These are phyloP conservation scores for Echria macrotheca DNA, from an alignment of 495 filamentous ascomycete genomes.

Conservation along the genomic window DNA sequence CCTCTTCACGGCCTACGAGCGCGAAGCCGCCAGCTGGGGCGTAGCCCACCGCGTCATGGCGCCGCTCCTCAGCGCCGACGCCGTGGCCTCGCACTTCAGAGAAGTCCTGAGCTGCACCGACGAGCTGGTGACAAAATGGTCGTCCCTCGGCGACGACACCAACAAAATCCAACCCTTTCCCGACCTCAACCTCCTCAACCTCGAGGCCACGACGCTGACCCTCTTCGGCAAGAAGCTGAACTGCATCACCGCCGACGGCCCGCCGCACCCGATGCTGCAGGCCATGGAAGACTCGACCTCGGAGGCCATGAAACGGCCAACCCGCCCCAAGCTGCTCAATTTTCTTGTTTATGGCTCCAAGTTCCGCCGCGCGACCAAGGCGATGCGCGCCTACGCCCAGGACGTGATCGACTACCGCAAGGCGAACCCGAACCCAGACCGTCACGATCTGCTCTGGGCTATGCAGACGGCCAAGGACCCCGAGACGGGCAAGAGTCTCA, in stretches of 20 bases:
- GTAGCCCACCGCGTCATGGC: constrained; percentile 66
- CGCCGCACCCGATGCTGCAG: constrained; percentile 56
- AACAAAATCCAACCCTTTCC: constrained; percentile 50
- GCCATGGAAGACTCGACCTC: constrained; percentile 61
- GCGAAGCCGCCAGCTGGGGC: constrained; percentile 63
- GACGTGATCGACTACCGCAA: constrained; percentile 56
- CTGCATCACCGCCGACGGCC: constrained; percentile 53
- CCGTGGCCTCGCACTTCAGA: constrained; percentile 56
- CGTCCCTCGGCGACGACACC: constrained; percentile 44
- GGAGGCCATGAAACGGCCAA: constrained; percentile 51
- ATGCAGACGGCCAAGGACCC: constrained; percentile 62
- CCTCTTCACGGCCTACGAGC: constrained; percentile 62
- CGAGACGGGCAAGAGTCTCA: constrained; percentile 54
- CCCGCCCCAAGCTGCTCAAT: constrained; percentile 51
- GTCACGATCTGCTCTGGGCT: constrained; percentile 63
- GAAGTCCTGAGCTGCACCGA: constrained; percentile 61
- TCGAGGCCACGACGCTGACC: constrained; percentile 61
- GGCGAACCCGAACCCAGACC: constrained; percentile 48
- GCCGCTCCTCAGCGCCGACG: constrained; percentile 59
- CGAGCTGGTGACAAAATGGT: constrained; percentile 68
- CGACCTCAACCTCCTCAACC: constrained; percentile 64
- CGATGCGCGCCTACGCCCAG: constrained; percentile 47
- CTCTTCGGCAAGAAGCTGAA: constrained; percentile 66
- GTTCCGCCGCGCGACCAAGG: constrained; percentile 48
- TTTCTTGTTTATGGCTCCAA: constrained; percentile 50